Percentiles rank a stretch among this genome's conserved stretches.
phyloP scores from a whole-genome alignment of 495 filamentous ascomycete species.

The Thozetella sp. region DNA sequence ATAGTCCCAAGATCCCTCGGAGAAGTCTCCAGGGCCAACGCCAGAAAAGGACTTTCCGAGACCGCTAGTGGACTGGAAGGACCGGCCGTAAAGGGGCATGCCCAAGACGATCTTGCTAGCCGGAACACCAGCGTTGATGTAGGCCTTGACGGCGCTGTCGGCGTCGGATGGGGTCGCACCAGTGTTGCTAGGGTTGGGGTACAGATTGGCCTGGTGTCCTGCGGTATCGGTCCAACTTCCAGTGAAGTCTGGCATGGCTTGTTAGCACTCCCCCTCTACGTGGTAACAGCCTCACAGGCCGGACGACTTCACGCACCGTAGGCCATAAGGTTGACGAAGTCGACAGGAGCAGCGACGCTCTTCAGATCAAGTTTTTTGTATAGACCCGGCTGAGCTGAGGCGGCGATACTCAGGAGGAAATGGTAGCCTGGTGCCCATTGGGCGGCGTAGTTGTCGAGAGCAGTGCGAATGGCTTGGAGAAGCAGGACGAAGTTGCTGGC shows the following conservation, averaged over 20 bases:
- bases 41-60: slow-evolving; percentile 67
- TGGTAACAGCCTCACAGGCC: background rate
- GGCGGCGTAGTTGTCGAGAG: slow-evolving; percentile 65
- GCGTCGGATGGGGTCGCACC: slow-evolving; percentile 68
- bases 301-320: slow-evolving; percentile 34
- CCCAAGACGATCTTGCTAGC: slow-evolving; percentile 75
- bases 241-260: slow-evolving; percentile 50
- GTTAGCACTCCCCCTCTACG: background rate
- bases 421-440: slow-evolving; percentile 48
- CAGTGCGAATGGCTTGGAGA: slow-evolving; percentile 63
- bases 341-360: slow-evolving; percentile 68
- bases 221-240: slow-evolving; percentile 66
- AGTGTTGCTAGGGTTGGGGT: slow-evolving; percentile 49
- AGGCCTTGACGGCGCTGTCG: slow-evolving; percentile 66
- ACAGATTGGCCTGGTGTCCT: slow-evolving; percentile 81
- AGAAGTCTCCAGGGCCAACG: slow-evolving; percentile 69
- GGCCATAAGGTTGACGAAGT: slow-evolving; percentile 88
- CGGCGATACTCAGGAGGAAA: slow-evolving; percentile 80
- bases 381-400: slow-evolving; percentile 56
- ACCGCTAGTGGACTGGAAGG: slow-evolving; percentile 72
- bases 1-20: slow-evolving; percentile 83
- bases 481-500: slow-evolving; percentile 74
- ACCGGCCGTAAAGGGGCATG: slow-evolving; percentile 85
- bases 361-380: slow-evolving; percentile 67
- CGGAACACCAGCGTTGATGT: slow-evolving; percentile 63